These are phyloP conservation scores for Halophytophthora polymorphica DNA, from an alignment of 352 stramenopile genomes.

Conservation along the genomic window DNA sequence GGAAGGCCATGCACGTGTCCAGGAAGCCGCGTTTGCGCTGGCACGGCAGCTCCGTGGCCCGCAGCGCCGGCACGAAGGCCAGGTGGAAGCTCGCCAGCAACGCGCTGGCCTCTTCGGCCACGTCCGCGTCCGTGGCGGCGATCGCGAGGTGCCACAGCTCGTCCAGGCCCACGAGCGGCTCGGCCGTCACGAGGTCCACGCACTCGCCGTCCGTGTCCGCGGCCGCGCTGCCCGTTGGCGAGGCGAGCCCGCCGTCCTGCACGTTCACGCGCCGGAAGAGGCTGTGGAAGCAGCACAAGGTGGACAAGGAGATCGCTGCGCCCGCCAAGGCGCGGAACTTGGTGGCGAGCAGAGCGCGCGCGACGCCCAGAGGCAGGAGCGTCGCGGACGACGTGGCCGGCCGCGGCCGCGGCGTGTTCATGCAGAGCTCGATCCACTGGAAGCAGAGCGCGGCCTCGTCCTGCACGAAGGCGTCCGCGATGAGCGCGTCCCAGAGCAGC, in stretches of 20 bases:
- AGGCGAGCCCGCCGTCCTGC: slow-evolving; percentile 28
- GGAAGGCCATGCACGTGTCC: slow-evolving; percentile 53
- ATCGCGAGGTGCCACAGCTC: slow-evolving; percentile 66
- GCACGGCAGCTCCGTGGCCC: slow-evolving; percentile 21
- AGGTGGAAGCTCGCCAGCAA: slow-evolving; percentile 56
- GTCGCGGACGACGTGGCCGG: not conserved
- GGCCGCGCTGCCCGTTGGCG: slow-evolving; percentile 11
- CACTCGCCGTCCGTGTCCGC: slow-evolving; percentile 12
- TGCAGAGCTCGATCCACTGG: slow-evolving; percentile 71
- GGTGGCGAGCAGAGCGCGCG: slow-evolving; percentile 29
- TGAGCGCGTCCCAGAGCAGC: slow-evolving; percentile 43
- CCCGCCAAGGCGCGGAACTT: slow-evolving; percentile 43
- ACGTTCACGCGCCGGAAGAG: slow-evolving; percentile 68
- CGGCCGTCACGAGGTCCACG: slow-evolving; percentile 37
- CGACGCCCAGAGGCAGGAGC: slow-evolving; percentile 26
- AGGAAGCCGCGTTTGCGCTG: slow-evolving; percentile 46
- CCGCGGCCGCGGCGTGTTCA: slow-evolving; percentile 26
- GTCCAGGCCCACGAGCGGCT: slow-evolving; percentile 40
- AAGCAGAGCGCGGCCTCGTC: slow-evolving; percentile 67
- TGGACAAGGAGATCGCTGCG: slow-evolving; percentile 36
- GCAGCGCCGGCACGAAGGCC: slow-evolving; percentile 39
- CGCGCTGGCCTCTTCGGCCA: slow-evolving; percentile 65
- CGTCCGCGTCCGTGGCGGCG: slow-evolving; percentile 26
- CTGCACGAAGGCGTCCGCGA: slow-evolving; percentile 25
- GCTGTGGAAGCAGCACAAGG: slow-evolving; percentile 64